Evolutionary conservation across 768 basidiomycete genomes (phyloP).

Genomic region (Lanmaoa rubissima): DNA sequence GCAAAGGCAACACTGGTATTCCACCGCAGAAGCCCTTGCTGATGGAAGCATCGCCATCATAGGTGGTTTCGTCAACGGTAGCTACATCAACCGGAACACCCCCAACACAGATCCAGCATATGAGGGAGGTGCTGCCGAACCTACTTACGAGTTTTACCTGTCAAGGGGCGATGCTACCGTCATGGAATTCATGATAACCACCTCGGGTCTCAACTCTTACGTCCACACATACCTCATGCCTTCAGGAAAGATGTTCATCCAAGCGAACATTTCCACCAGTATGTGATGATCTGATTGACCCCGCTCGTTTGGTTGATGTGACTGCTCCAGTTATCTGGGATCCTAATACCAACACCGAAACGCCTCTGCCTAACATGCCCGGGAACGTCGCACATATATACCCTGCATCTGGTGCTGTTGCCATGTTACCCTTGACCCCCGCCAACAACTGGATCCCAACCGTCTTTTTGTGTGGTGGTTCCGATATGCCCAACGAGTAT

Average conservation of each 20-base stretch:
- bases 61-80: constrained; percentile 76
- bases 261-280: constrained; percentile 59
- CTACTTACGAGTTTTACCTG: constrained; percentile 83
- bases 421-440: constrained; percentile 89
- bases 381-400: constrained; percentile 74
- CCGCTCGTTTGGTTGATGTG: background rate
- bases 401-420: constrained; percentile 86
- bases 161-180: constrained; percentile 47
- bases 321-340: constrained; percentile 47
- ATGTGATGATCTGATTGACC: background rate
- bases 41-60: constrained; percentile 81
- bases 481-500: constrained; percentile 65
- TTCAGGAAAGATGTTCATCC: constrained; percentile 76
- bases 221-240: constrained; percentile 72
- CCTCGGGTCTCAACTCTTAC: constrained; percentile 78
- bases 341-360: constrained; percentile 55
- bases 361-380: constrained; percentile 69
- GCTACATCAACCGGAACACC: constrained; percentile 75
- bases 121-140: constrained; percentile 73
- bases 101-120: constrained; percentile 63
- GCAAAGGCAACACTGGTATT: constrained; percentile 76
- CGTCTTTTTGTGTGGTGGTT: constrained; percentile 89
- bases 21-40: constrained; percentile 66
- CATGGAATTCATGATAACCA: constrained; percentile 67
- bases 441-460: constrained; percentile 86